Conservation (phyloP, 73 alveolate species). For the Tetrahymena borealis region DNA sequence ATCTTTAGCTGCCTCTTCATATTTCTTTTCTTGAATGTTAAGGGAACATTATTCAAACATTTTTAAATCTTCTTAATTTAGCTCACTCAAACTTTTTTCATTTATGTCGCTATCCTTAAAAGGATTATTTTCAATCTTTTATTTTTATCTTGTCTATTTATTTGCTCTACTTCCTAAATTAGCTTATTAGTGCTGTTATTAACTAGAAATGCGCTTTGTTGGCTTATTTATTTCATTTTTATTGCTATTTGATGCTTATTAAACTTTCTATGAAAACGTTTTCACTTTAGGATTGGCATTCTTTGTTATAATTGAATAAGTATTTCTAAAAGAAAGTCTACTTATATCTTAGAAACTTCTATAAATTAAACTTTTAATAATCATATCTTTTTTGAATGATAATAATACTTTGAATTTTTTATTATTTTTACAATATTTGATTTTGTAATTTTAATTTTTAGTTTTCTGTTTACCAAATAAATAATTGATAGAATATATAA, state of each 20-base stretch:
- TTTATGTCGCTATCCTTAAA: background rate
- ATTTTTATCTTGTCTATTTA: background rate
- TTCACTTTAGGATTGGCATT: background rate
- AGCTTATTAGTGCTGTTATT: background rate
- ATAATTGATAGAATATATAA: no score
- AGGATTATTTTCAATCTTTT: background rate
- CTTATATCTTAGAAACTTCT: background rate
- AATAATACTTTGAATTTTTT: background rate
- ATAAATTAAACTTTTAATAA: background rate
- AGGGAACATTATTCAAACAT: background rate
- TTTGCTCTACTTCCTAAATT: background rate
- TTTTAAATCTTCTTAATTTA: background rate
- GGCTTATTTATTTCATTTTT: background rate
- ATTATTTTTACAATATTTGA: no score
- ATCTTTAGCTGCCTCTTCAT: background rate
- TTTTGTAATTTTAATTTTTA: no score
- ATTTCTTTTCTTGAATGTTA: background rate
- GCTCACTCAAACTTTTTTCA: background rate
- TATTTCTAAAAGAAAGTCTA: background rate
- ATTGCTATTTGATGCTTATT: background rate
- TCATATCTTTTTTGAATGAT: background rate
- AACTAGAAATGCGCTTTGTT: background rate
- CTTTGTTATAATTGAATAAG: background rate
- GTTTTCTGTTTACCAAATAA: no score
- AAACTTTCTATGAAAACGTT: background rate